Evolutionary conservation across 257 asterid species (phyloP).

Genomic region (Perilla frutescens): DNA sequence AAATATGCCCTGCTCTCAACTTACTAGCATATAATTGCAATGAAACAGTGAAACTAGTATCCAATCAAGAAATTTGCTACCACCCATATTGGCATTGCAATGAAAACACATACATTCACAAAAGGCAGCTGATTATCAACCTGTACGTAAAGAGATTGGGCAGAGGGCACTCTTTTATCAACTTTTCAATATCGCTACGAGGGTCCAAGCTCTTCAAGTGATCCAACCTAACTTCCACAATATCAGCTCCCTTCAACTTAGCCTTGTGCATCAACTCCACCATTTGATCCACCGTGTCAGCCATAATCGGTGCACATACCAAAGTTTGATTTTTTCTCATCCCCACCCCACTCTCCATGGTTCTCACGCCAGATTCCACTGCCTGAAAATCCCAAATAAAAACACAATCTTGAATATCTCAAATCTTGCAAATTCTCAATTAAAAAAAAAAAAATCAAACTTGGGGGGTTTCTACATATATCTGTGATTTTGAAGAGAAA

Average conservation of each 20-base stretch:
- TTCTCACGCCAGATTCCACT: constrained; percentile 51
- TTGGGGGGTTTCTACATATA: not conserved
- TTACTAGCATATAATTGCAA: not conserved
- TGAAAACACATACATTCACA: not conserved
- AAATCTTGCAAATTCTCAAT: not conserved
- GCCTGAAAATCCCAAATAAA: constrained; percentile 47
- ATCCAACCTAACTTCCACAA: constrained; percentile 91
- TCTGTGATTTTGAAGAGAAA: not conserved
- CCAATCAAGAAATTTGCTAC: constrained; percentile 1
- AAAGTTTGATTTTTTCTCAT: constrained; percentile 67
- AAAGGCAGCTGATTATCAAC: constrained; percentile 45
- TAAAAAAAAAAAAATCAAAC: not conserved
- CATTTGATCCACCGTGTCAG: constrained; percentile 76
- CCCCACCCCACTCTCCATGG: constrained; percentile 49
- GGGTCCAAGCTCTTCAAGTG: constrained; percentile 72
- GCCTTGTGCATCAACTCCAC: constrained; percentile 73
- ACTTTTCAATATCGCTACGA: constrained; percentile 51
- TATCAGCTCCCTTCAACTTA: constrained; percentile 83
- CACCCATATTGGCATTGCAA: not conserved
- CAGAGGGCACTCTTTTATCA: constrained; percentile 76
- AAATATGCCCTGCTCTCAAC: not conserved
- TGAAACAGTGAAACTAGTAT: not conserved
- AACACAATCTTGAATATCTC: constrained; percentile 9
- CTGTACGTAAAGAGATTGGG: constrained; percentile 98
- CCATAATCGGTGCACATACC: constrained; percentile 97